Evolutionary conservation across 2,329 filamentous ascomycete species (phyloP), one percentile per base, ranked within the genome.

Genomic region (Calonectria pauciramosa): DNA sequence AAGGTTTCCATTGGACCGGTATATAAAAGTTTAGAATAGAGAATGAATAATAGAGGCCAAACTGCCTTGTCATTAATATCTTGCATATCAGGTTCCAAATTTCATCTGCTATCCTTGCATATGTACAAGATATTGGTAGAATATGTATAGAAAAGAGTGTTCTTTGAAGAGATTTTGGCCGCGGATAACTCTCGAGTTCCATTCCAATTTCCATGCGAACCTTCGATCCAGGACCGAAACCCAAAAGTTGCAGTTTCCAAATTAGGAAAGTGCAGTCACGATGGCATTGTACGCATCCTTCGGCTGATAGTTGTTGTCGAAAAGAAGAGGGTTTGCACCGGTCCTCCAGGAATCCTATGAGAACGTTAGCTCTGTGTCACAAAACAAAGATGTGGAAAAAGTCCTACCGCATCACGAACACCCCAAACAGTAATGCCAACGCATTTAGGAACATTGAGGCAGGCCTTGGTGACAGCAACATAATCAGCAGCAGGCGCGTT

Each of bases 401-500:
- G 18, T 26, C 70, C 41, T 60, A 72, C 64, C 30, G 70, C 78
- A 73, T 90, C 89, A 10, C 86, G 83, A 18, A 89, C 86, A 74
- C 88, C 88, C 89, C 93, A 94, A 51, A 93, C 90, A 0, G 92
- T 94, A 75, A 94, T 90, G 66, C 92, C 92, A 4, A 93, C 88
- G 80, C 93, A 94, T 82, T 91, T 90, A 9, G 86, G 73, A 63
- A 91, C 85, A 26, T 88, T 84, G 38, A 93, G 82, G 79, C 93
- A 94, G 9, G 90, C 92, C 63, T 90, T 87, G 75, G 88, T 87
- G 28, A 91, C 88, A 52, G 89, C 87, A n/a, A 88, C 83, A 79
- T 93, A 94, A 82, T 94, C 93, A 26, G 84, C 83, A 6, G 88
- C 77, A 23, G 88, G 85, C 10, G 90, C 91, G 26, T 86, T 86